Base-by-base conservation (phyloP, 1,139 yeast genomes). In the Geotrichum cucujoidarum region DNA sequence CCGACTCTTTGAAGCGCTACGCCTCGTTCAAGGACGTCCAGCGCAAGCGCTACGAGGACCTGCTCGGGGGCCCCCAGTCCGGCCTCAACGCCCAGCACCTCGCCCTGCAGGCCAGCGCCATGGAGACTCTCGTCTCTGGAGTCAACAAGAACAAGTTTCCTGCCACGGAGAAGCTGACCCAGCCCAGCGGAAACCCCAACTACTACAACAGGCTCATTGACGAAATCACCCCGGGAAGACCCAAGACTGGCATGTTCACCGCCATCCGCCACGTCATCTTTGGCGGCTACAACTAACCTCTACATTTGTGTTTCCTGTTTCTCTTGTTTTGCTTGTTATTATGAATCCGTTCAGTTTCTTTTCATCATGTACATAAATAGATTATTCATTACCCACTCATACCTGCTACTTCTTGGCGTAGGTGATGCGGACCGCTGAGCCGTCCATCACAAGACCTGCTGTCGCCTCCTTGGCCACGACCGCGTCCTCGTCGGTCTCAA, bases 141-240 rank as follows among this genome's bases (percentile, higher is more conserved):
- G 42, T 51, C 16, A 58, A 61, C 45, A 50, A 47, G 36, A 47
- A 49, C 33, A 30, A 33, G 21, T 50, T 50, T 22, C 57, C 63
- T n/a, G 58, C 62, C 13, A 46, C 62, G 10, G 83, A 80, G 46
- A 83, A 83, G 63, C 67, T 89, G 54, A 68, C 78, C 59, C 73
- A 68, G 57, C 97, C 97, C 27, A 81, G 82, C 61, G 95, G 96
- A 1, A 86, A 88, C 63, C 90, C 95, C 2, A 68, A 75, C 43
- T 89, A 89, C 62, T 89, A 89, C 61, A 75, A 73, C 37, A 75
- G 94, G 60, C 72, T 89, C 48, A 60, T 83, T 67, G 72, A 75
- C 42, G 95, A 87, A 64, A 74, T 89, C 44, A 73, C 75, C 51
- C 92, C 95, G n/a, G 81, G 82, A 57, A 74, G 74, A 60, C 81